Base-by-base conservation (phyloP, 441 rosid genomes). In the Arabidopsis hybrid region DNA sequence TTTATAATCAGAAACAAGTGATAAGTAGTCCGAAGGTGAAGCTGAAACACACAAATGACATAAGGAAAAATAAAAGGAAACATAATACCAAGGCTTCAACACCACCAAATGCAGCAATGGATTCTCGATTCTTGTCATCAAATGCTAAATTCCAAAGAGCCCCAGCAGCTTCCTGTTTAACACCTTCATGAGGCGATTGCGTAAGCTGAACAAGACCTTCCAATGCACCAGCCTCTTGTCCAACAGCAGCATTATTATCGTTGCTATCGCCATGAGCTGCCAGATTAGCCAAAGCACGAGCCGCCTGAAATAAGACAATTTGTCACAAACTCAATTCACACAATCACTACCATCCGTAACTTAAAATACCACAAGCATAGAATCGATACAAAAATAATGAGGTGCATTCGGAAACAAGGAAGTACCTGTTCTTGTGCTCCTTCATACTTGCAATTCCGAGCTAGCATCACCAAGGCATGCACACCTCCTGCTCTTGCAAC, bases 191-290 rank as follows among this genome's bases (percentile, higher is more conserved):
- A 36, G 80, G 88, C 16, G 97, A 93, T 56, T 85, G 83, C 2
- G 97, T 91, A 39, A 93, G 96, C 73, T 90, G 92, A 75, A 95
- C 96, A 70, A 95, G 91, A 40, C 95, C 90, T 79, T 95, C 96
- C n/a, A 95, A 84, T 67, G 97, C 97, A 77, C 95, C 97, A 47
- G 83, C 83, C 83, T 89, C 99, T 85, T 86, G 89, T 74, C 99
- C 98, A 79, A 95, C 93, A 49, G 89, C 95, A 75, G 94, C 87
- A 85, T 86, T 91, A 71, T 90, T 93, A 52, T 82, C 79, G 65
- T 95, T 95, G 82, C 89, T 91, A 80, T 89, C 97, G 79, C 97
- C 97, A 81, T 95, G 97, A 84, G 97, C 97, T 84, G 98, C 97
- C 82, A 93, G 75, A 79, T 95, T 95, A 72, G 97, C 96, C 76